These are phyloP conservation scores for Microdochium trichocladiopsis DNA, from an alignment of 2,329 filamentous ascomycete species.

Conservation along the genomic window DNA sequence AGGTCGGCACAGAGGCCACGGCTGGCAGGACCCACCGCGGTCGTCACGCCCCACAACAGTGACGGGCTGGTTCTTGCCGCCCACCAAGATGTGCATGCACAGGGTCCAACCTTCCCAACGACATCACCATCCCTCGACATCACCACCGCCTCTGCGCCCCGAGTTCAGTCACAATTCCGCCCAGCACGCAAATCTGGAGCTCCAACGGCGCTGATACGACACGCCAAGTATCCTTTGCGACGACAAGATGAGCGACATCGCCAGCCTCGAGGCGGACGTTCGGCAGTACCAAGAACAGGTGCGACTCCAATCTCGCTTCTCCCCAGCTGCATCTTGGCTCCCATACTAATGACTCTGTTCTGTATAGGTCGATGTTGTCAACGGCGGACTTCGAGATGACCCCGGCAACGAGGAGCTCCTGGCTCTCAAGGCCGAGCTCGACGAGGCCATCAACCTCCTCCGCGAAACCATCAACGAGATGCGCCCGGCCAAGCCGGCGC, in stretches of 20 bases:
- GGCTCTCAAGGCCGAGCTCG: conserved; percentile 71
- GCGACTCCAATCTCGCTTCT: conserved; percentile 8
- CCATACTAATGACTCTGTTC: conserved; percentile 3
- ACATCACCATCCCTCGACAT: too few relatives aligned
- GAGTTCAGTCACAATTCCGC: too few relatives aligned
- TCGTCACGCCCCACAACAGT: too few relatives aligned
- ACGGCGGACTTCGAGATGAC: conserved; percentile 69
- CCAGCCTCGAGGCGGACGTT: conserved; percentile 43
- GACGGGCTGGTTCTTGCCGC: too few relatives aligned
- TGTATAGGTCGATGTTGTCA: conserved; percentile 67
- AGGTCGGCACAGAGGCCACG: too few relatives aligned
- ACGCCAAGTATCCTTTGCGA: too few relatives aligned
- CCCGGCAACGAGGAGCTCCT: conserved; percentile 73
- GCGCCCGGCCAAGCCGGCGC: conserved; percentile 50
- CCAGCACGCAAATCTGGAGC: too few relatives aligned
- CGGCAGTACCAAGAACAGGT: conserved; percentile 52
- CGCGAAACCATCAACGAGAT: conserved; percentile 77
- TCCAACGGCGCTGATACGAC: too few relatives aligned
- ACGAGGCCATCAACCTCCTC: conserved; percentile 72
- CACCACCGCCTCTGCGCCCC: too few relatives aligned
- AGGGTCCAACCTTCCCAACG: too few relatives aligned
- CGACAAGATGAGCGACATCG: conserved; percentile 31
- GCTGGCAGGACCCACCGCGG: too few relatives aligned
- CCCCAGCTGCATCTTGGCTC: not conserved
- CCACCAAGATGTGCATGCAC: too few relatives aligned